Evolutionary conservation across 495 filamentous ascomycete genomes (phyloP), one percentile per base, ranked within the genome.

Genomic region (Penicillium taxi): DNA sequence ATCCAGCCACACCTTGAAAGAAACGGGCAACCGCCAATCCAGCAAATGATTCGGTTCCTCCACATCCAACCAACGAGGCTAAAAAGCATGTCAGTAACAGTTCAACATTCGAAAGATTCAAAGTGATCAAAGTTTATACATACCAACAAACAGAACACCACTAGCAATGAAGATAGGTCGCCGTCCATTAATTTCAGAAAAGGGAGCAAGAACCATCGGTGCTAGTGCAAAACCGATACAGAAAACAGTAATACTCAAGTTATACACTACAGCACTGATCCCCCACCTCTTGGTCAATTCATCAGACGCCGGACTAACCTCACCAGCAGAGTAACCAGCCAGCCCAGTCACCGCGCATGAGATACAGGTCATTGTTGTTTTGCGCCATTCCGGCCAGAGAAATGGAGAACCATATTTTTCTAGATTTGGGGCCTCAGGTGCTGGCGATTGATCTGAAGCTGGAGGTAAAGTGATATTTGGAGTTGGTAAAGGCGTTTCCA

Each of bases 161-260:
- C 84, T 79, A 0, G 63, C 70, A 27, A 86, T 69, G 42, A 94
- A 93, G 15, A 94, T 82, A 0, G 86, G 84, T 41, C 81, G 75
- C 5, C 87, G 75, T 0, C 87, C 87, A 48, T 84, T 80, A 47
- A 95, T 78, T 64, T 96, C 90, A 1, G 82, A 87, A 43, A 96
- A 82, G 0, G 90, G 90, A 0, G 89, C 90, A 0, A 96, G 70
- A 7, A 89, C 66, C 86, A 96, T 94, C 0, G 90, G 90, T 0
- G 88, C 85, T 27, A 87, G 50, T 0, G 70, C 86, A 50, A 96
- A 96, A 6, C 90, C 90, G 19, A 72, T 48, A 24, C 84, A 88
- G 58, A 93, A 96, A 2, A 77, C 70, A 0, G 87, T 91, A 30
- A 95, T 83, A 9, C 85, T 85, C n/a, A 81, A 64, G 11, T 84